These are phyloP conservation scores for Lichtheimia ornata DNA, from an alignment of 371 early-diverging fungal species.

Conservation along the genomic window DNA sequence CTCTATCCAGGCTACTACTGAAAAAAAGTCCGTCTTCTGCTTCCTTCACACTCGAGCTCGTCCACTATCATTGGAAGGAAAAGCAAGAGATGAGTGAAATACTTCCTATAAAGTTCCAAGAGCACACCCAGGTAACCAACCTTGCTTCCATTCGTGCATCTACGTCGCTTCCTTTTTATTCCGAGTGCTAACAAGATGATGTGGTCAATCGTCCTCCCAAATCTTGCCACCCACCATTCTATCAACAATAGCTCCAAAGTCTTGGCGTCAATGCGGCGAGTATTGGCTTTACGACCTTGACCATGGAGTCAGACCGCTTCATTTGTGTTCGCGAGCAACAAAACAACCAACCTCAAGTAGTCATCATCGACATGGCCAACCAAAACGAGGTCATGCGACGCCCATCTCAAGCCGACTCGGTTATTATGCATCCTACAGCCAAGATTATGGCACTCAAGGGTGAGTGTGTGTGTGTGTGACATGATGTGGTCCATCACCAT, in stretches of 20 bases:
- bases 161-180: neutral
- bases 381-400: slow-evolving; percentile 80
- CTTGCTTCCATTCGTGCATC: neutral
- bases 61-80: neutral
- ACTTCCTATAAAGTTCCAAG: slow-evolving; percentile 88
- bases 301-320: slow-evolving; percentile 96
- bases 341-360: slow-evolving; percentile 85
- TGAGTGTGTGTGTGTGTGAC: slow-evolving; percentile 28
- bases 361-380: slow-evolving; percentile 90
- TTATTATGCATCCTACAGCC: slow-evolving; percentile 94
- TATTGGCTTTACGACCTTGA: slow-evolving; percentile 95
- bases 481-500: too few relatives aligned
- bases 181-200: too few relatives aligned
- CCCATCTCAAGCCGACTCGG: slow-evolving; percentile 96
- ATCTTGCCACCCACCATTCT: neutral
- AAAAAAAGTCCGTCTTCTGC: too few relatives aligned
- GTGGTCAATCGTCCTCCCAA: too few relatives aligned
- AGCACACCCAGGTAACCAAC: slow-evolving; percentile 87
- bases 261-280: slow-evolving; percentile 90
- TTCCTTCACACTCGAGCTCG: neutral
- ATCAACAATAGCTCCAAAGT: slow-evolving; percentile 72
- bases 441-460: slow-evolving; percentile 96
- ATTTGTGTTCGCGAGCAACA: slow-evolving; percentile 95
- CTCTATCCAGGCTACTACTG: too few relatives aligned
- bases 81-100: slow-evolving; percentile 61